Conservation (phyloP, 2,329 filamentous ascomycete genomes). For the Alternaria sp. region DNA sequence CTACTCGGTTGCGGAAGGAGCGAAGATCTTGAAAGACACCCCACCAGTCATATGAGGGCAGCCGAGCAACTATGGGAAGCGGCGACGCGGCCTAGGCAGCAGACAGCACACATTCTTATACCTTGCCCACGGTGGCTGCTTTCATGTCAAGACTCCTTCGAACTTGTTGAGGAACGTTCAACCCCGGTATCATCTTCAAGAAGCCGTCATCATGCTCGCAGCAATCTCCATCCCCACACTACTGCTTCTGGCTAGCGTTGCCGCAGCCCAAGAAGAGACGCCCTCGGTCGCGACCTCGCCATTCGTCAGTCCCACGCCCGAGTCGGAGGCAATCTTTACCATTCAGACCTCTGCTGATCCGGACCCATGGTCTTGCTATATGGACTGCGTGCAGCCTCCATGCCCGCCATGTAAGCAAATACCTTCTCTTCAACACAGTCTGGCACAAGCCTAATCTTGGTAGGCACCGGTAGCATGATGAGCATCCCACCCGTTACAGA, state of each 20-base stretch:
- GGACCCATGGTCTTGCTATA: constrained; percentile 31
- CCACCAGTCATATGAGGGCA: constrained; percentile 25
- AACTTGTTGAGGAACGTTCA: background rate
- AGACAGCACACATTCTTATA: constrained; percentile 1
- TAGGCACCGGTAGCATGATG: constrained; percentile 24
- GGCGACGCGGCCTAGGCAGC: constrained; percentile 21
- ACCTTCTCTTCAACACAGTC: background rate
- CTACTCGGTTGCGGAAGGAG: constrained; percentile 45
- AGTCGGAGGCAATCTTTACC: constrained; percentile 36
- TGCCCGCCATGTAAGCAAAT: constrained; percentile 41
- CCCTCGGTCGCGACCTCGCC: constrained; percentile 26
- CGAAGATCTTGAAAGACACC: constrained; percentile 31
- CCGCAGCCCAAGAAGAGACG: constrained; percentile 23
- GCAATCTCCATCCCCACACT: constrained; percentile 32
- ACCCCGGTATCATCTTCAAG: background rate
- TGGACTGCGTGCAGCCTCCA: constrained; percentile 39
- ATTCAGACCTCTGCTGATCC: constrained; percentile 40
- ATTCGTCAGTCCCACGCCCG: constrained; percentile 22
- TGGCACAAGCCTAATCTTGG: constrained; percentile 9
- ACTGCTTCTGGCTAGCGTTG: constrained; percentile 40
- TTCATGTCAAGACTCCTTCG: background rate
- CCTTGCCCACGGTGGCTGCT: background rate
- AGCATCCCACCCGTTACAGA: constrained; percentile 6
- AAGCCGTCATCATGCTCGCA: constrained; percentile 37
- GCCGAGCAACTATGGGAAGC: constrained; percentile 11